Percentiles rank a stretch among this genome's conserved stretches.
Evolutionary conservation across 202 grass and related monocot genomes (phyloP).

Genomic region (Brachypodium distachyon): DNA sequence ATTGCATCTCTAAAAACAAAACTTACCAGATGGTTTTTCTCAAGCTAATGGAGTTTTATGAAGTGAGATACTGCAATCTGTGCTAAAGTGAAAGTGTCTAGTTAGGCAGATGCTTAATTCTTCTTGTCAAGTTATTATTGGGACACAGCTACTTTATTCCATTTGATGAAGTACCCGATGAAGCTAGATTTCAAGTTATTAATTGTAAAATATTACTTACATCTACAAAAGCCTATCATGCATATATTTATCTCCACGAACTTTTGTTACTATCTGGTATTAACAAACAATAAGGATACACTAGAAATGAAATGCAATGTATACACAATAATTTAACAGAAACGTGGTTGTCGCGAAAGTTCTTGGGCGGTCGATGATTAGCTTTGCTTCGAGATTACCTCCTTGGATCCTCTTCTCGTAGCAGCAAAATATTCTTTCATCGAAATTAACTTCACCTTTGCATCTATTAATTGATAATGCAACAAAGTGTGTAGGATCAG

Average conservation of each 20-base stretch:
- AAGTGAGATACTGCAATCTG: background rate
- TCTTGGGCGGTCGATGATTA: background rate
- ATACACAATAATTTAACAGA: background rate
- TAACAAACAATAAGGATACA: no score
- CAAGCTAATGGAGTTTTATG: background rate
- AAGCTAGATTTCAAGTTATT: background rate
- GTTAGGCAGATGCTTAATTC: conserved; percentile 11
- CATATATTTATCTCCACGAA: background rate
- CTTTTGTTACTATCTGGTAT: background rate
- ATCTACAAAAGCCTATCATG: background rate
- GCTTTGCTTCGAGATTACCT: conserved; percentile 13
- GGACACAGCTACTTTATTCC: background rate
- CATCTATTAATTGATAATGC: conserved; percentile 6
- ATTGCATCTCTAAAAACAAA: no score
- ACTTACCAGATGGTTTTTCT: no score
- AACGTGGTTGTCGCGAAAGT: background rate
- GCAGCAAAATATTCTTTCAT: conserved; percentile 31
- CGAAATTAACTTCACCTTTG: conserved; percentile 14
- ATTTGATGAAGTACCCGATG: background rate
- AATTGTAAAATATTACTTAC: background rate
- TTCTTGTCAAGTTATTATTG: background rate
- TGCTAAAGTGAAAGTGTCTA: background rate
- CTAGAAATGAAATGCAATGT: background rate
- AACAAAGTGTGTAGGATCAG: conserved; percentile 13
- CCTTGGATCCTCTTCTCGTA: background rate